A percentile compares a stretch with the other conserved stretches of the same genome.
phyloP scores from a whole-genome alignment of 257 asterid species.

The Penstemon barbatus region DNA sequence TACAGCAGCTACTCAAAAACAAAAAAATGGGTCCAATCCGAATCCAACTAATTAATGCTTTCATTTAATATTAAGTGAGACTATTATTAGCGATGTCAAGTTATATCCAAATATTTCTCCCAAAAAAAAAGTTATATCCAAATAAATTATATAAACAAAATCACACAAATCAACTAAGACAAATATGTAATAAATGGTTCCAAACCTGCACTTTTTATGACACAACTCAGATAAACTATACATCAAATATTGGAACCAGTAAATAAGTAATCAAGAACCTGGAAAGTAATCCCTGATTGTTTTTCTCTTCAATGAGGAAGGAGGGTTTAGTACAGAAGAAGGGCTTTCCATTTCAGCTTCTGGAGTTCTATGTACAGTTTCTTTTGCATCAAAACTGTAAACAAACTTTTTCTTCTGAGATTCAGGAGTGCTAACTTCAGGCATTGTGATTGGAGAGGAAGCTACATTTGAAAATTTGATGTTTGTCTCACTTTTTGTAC shows the following conservation, averaged over 20 bases:
- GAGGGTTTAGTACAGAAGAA: slow-evolving; percentile 82
- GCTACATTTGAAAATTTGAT: slow-evolving; percentile 9
- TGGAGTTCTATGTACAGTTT: slow-evolving; percentile 50
- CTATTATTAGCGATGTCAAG: too few species aligned
- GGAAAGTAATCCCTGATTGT: slow-evolving; percentile 82
- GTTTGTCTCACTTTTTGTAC: slow-evolving; percentile 30
- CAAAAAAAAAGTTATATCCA: too few species aligned
- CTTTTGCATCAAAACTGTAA: slow-evolving; percentile 41
- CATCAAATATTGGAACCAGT: slow-evolving; percentile 4
- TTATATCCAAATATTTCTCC: too few species aligned
- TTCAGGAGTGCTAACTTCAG: slow-evolving; percentile 65
- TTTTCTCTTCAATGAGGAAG: slow-evolving; percentile 76
- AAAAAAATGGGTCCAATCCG: too few species aligned
- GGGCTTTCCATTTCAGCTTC: slow-evolving; percentile 71
- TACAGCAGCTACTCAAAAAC: too few species aligned
- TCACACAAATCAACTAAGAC: too few species aligned
- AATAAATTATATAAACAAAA: too few species aligned
- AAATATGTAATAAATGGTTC: too few species aligned
- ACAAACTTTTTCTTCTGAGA: slow-evolving; percentile 50
- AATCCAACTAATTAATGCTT: too few species aligned
- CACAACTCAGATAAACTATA: slow-evolving; percentile 2
- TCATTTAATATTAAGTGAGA: too few species aligned
- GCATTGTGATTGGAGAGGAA: slow-evolving; percentile 31
- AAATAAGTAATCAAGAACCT: slow-evolving; percentile 37
- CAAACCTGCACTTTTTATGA: too few species aligned